Base-by-base conservation (phyloP, 1,284 basidiomycete genomes). In the Pyrrhoderma lamaoense region DNA sequence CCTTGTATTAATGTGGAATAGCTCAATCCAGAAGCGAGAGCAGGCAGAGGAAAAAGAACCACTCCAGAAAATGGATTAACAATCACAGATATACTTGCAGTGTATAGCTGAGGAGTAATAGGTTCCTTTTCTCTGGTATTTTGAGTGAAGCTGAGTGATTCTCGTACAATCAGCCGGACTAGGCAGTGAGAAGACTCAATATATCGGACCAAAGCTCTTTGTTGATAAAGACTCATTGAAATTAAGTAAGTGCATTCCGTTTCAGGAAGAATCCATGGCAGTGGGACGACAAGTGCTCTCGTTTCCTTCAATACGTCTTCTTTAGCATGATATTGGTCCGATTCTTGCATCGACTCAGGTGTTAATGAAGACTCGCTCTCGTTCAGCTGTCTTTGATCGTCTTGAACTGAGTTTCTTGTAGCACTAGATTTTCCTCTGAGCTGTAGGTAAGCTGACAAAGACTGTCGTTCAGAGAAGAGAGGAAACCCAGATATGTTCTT, bases 151-250 rank as follows among this genome's bases (percentile, higher is more conserved):
- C 71, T 44, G 65, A 55, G 8, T 11, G 11, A 45, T 14, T 77
- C 75, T 37, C 85, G 76, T 60, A 86, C 85, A 2, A 81, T 70
- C 7, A 88, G 70, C 11, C 77, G 71, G 22, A 86, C 65, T 4
- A 65, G 63, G 55, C 73, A 78, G 18, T 65, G 57, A 8, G 58
- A 62, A 16, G 71, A 70, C 7, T 68, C 64, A 18, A 89, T 68
- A 13, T 66, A 63, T 5, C 71, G 72, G 31, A 82, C 70, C 1
- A 89, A 66, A 9, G 67, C 69, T 47, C 76, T 77, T 58, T 80
- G 81, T 62, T 88, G 84, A 3, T 87, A 67, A n/a, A 86, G 55
- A 22, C 77, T 68, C 51, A 87, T 61, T 14, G 83, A 87, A 14
- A 77, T 76, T 62, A 89, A 69, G 59, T 87, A 89, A 22, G 70